phyloP scores from a whole-genome alignment of 1,139 yeast genomes.

The Diutina sp. region DNA sequence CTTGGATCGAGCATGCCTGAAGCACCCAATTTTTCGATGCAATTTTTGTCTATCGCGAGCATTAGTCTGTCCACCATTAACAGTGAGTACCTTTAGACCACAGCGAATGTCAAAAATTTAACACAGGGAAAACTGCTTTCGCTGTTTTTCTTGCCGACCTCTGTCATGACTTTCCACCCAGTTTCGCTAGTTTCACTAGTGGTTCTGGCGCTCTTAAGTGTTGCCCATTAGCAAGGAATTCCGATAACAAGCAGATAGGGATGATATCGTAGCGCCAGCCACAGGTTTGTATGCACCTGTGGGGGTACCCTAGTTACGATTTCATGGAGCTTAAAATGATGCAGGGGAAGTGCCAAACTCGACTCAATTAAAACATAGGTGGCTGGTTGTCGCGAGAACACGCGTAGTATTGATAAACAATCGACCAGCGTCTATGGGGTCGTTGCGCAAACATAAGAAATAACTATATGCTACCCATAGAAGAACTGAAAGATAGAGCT shows the following conservation, averaged over 20 bases:
- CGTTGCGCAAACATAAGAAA: background rate
- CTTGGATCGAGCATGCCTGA: constrained; percentile 11
- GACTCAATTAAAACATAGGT: background rate
- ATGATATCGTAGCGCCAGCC: background rate
- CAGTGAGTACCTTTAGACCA: background rate
- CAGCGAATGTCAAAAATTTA: background rate
- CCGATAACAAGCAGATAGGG: background rate
- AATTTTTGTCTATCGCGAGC: background rate
- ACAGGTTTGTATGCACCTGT: background rate
- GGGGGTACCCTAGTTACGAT: background rate
- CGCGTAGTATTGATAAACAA: background rate
- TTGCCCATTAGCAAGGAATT: background rate
- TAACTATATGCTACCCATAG: no score
- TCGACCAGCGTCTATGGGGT: background rate
- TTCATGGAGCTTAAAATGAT: background rate
- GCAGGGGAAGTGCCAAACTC: background rate
- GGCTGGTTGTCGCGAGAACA: background rate
- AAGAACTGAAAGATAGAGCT: background rate
- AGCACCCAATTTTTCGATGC: background rate
- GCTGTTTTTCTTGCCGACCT: no score
- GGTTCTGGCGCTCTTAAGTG: background rate
- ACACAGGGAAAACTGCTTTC: no score
- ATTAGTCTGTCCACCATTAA: background rate
- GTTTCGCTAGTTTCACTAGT: no score
- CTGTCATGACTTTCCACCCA: no score